Percentiles rank a stretch among this genome's conserved stretches.
Conservation (phyloP, 164 flowering plant genomes). For the Litsea cubeba region DNA sequence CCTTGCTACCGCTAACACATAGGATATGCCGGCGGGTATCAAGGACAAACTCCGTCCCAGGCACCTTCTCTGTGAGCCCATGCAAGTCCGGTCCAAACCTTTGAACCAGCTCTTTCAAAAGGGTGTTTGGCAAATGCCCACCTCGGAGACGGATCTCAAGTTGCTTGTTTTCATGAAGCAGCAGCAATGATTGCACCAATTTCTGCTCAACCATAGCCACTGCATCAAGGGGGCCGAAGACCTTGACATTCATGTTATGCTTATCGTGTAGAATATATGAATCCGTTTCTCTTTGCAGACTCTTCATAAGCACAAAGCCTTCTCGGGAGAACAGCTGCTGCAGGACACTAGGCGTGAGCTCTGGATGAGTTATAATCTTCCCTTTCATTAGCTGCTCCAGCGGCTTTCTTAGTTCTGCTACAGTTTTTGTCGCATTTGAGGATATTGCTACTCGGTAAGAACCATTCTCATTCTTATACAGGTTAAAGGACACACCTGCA, state of each 20-base stretch:
- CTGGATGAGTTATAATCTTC: slow-evolving; percentile 41
- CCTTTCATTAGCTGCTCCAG: slow-evolving; percentile 83
- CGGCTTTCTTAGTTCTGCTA: slow-evolving; percentile 78
- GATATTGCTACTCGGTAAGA: slow-evolving; percentile 68
- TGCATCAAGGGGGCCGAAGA: slow-evolving; percentile 58
- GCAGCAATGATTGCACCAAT: slow-evolving; percentile 46
- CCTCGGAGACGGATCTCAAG: slow-evolving; percentile 72
- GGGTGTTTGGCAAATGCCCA: slow-evolving; percentile 43
- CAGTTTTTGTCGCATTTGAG: slow-evolving; percentile 72
- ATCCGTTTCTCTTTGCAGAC: slow-evolving; percentile 57
- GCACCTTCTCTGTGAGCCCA: slow-evolving; percentile 66
- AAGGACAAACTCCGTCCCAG: slow-evolving; percentile 54
- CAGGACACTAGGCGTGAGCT: slow-evolving; percentile 51
- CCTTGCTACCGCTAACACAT: slow-evolving; percentile 49
- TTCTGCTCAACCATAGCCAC: slow-evolving; percentile 44
- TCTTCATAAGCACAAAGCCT: slow-evolving; percentile 49
- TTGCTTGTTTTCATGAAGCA: slow-evolving; percentile 55
- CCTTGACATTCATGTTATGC: slow-evolving; percentile 36
- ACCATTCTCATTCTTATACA: slow-evolving; percentile 60
- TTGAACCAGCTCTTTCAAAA: slow-evolving; percentile 72
- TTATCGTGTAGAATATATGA: slow-evolving; percentile 65
- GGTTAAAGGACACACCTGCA: slow-evolving; percentile 31
- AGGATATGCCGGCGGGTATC: slow-evolving; percentile 59
- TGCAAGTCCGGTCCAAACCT: slow-evolving; percentile 78
- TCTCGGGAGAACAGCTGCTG: slow-evolving; percentile 62